Conservation (phyloP, 345 rosid species). For the Psidium friedrichsthalianum region DNA sequence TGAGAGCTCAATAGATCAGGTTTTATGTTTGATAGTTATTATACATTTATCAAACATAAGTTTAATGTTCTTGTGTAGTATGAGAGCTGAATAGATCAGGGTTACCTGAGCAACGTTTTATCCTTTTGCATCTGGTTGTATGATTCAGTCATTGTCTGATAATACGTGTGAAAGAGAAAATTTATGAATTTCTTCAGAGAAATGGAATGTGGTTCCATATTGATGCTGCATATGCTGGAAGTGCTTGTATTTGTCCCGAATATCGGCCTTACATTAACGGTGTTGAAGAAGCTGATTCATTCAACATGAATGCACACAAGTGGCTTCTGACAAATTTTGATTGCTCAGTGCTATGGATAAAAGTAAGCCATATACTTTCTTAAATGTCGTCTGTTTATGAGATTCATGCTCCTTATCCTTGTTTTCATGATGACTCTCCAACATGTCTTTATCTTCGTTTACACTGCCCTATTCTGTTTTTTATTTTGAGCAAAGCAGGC, state of each 20-base stretch:
- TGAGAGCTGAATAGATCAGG: background rate
- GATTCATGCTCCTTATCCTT: background rate
- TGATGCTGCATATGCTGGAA: conserved; percentile 96
- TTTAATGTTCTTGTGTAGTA: background rate
- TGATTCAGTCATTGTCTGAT: background rate
- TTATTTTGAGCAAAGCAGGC: background rate
- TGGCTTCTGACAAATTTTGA: conserved; percentile 87
- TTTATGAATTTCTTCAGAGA: conserved; percentile 20
- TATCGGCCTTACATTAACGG: conserved; percentile 64
- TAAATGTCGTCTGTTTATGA: background rate
- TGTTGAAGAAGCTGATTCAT: conserved; percentile 85
- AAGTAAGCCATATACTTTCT: conserved; percentile 30
- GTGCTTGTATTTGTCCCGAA: conserved; percentile 92
- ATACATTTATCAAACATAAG: too few species aligned
- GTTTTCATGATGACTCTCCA: background rate
- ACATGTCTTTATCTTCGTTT: background rate
- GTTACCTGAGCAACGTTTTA: background rate
- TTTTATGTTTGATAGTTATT: too few species aligned
- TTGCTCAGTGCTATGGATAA: conserved; percentile 86
- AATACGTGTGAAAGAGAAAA: background rate
- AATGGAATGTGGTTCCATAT: conserved; percentile 79
- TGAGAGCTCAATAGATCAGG: too few species aligned
- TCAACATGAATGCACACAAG: conserved; percentile 94
- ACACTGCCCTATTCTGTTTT: background rate
- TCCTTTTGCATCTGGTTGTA: background rate